Percentiles rank a stretch among this genome's conserved stretches.
phyloP scores from a whole-genome alignment of 148 eudicot species.

The Rhododendron ferrugineum region DNA sequence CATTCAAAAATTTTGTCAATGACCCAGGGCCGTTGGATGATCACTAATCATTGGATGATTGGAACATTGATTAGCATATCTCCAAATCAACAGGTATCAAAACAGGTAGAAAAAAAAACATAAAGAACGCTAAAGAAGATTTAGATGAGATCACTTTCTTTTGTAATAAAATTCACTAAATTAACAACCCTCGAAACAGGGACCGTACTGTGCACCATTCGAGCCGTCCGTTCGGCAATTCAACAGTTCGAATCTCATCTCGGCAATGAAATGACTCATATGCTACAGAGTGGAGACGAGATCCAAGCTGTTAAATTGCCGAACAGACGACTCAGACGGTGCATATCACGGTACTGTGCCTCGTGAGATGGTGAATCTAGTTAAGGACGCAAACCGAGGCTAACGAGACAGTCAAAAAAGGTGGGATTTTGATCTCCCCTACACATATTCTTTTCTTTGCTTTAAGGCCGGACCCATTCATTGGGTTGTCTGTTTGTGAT shows the following conservation, averaged over 20 bases:
- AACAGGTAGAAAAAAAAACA: background rate
- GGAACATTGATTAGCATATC: background rate
- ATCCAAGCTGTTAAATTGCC: rapidly evolving
- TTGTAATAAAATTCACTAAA: background rate
- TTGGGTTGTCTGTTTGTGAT: background rate
- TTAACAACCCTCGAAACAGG: too few species aligned
- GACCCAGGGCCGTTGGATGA: background rate
- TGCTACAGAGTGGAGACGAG: rapidly evolving
- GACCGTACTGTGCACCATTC: too few species aligned
- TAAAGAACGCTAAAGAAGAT: background rate
- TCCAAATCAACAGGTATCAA: background rate
- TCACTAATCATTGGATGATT: background rate
- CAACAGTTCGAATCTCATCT: too few species aligned
- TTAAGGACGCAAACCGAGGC: background rate
- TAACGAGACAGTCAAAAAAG: background rate
- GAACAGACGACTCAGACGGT: too few species aligned
- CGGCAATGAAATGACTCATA: rapidly evolving
- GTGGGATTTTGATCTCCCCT: background rate
- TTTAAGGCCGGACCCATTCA: background rate
- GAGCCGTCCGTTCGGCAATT: too few species aligned
- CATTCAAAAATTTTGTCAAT: background rate
- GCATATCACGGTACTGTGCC: too few species aligned
- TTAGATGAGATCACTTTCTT: background rate
- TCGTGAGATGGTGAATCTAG: background rate
- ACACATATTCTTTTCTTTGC: background rate